These are phyloP conservation scores for Talaromyces pinophilus DNA, from an alignment of 2,329 filamentous ascomycete species.

Conservation along the genomic window DNA sequence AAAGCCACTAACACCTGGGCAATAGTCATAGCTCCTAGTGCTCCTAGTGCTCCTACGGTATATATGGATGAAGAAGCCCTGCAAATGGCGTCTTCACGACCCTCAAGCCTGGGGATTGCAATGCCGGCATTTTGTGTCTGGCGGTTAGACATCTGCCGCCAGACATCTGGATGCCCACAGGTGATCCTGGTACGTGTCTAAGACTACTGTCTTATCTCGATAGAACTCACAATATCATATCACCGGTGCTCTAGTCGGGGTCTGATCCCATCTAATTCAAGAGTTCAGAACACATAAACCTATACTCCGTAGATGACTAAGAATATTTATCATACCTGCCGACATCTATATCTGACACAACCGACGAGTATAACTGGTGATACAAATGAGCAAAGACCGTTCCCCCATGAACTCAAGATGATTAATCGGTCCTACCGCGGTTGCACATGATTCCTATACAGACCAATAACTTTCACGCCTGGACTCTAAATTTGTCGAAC, in stretches of 20 bases:
- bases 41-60: background rate
- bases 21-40: background rate
- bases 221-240: background rate
- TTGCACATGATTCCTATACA: slow-evolving; percentile 8
- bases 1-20: background rate
- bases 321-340: background rate
- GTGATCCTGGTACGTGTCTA: background rate
- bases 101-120: background rate
- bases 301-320: background rate
- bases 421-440: slow-evolving; percentile 14
- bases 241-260: background rate
- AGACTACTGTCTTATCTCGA: background rate
- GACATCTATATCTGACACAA: background rate
- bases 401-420: slow-evolving; percentile 3
- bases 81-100: background rate
- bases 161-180: background rate
- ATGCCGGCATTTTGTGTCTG: background rate
- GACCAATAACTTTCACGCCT: background rate
- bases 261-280: background rate
- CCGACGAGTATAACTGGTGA: background rate
- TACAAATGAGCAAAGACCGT: slow-evolving; percentile 9
- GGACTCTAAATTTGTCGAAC: background rate
- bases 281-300: background rate
- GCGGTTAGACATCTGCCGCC: background rate
- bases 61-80: background rate